Evolutionary conservation across 352 stramenopile species (phyloP).

Genomic region (Pythium utonaiense): DNA sequence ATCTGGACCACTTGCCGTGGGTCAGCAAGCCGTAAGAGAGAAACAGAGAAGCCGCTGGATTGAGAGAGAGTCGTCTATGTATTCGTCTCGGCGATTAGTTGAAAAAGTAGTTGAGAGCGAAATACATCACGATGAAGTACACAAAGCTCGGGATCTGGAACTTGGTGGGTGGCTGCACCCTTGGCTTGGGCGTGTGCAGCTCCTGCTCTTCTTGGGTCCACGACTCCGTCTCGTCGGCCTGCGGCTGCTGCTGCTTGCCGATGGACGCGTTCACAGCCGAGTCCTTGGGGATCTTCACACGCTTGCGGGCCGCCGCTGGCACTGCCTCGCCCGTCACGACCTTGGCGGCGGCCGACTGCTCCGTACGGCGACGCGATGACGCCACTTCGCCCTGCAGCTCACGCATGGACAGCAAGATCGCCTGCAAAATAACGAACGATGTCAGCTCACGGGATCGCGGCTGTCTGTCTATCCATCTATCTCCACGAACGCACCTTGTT

Average conservation of each 20-base stretch:
- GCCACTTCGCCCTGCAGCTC: slow-evolving; percentile 75
- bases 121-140: slow-evolving; percentile 67
- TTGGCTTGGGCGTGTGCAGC: slow-evolving; percentile 39
- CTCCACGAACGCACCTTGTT: slow-evolving; percentile 66
- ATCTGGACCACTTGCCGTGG: slow-evolving; percentile 62
- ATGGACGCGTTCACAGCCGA: slow-evolving; percentile 11
- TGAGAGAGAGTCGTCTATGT: background rate
- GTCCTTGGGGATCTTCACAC: slow-evolving; percentile 69
- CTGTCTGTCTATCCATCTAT: no score
- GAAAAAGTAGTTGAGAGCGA: slow-evolving; percentile 72
- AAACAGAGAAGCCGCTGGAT: no score
- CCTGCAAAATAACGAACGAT: slow-evolving; percentile 29
- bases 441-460: no score
- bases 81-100: slow-evolving; percentile 17
- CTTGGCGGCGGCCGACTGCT: slow-evolving; percentile 24
- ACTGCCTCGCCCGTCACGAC: slow-evolving; percentile 48
- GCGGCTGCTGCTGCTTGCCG: slow-evolving; percentile 5
- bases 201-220: slow-evolving; percentile 36
- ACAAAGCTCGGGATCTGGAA: slow-evolving; percentile 63
- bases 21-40: background rate
- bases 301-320: slow-evolving; percentile 50
- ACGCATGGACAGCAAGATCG: slow-evolving; percentile 74
- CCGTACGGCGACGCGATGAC: slow-evolving; percentile 50
- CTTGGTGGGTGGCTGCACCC: slow-evolving; percentile 41
- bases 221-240: slow-evolving; percentile 19